Evolutionary conservation across 345 rosid genomes (phyloP).

Genomic region (Ailanthus altissimus): DNA sequence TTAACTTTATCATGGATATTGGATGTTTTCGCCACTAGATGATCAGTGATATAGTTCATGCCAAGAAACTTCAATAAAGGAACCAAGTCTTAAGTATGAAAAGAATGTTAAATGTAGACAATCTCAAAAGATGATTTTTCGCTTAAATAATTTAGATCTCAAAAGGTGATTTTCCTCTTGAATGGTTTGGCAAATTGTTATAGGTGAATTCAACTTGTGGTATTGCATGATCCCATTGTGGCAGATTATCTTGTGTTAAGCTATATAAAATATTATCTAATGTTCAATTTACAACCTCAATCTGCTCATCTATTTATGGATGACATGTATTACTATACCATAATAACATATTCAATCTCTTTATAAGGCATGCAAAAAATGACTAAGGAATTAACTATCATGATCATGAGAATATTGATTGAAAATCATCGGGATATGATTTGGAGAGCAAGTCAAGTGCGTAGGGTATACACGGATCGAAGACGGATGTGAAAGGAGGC

Average conservation of each 20-base stretch:
- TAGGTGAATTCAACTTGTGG: neutral
- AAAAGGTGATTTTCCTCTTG: no score
- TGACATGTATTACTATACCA: neutral
- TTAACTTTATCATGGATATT: no score
- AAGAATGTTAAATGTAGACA: no score
- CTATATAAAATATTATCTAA: neutral
- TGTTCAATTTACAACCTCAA: neutral
- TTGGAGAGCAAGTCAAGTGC: no score
- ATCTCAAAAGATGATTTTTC: no score
- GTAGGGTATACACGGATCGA: no score
- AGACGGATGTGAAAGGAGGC: no score
- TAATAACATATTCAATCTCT: neutral
- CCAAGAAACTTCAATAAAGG: neutral
- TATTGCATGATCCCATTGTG: neutral
- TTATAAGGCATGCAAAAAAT: neutral
- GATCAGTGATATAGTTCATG: neutral
- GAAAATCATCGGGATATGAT: no score
- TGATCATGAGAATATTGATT: no score
- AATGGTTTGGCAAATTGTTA: neutral
- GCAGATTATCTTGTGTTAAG: neutral
- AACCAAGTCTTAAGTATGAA: neutral
- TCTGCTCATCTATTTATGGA: neutral
- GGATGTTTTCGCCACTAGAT: no score
- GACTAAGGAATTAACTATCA: neutral
- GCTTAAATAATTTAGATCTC: no score